Base-by-base conservation (phyloP, 176 grass and related monocot genomes). In the Zizania latifolia region DNA sequence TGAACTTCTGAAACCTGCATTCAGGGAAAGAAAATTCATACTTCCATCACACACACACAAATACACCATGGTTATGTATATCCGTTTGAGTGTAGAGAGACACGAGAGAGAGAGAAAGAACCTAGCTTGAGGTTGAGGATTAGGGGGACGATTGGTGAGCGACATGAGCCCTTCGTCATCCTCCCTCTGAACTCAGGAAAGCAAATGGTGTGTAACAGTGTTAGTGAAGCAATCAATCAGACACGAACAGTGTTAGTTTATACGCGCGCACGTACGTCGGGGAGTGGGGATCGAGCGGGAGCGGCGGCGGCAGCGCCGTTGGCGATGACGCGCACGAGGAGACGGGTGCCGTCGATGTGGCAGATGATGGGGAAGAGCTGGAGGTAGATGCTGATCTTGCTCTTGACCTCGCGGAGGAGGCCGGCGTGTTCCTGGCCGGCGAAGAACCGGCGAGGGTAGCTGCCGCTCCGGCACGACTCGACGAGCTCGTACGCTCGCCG, bases 301-400 rank as follows among this genome's bases (percentile, higher is more conserved):
- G 26, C 17, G 35, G 63, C 33, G 16, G 46, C 36, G 35, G 63
- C 33, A 10, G 46, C 36, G 50, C 27, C 12, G 65, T 69, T n/a
- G 36, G 61, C 33, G 17, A 79, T 69, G 9, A 79, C 64, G 6
- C 51, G 77, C 10, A 79, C 77, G 10, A 79, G 77, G 26, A 79
- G 77, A 7, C 77, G 77, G 17, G 64, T 69, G 65, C 36, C 78
- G 45, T 88, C 67, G 58, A 88, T 69, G 59, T 82, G 58, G 32
- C 79, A 78, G 66, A 83, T 66, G 40, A 88, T 50, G 10, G 79
- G 85, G 46, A 88, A 75, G 33, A 88, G 62, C 66, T 78, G 75
- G 23, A 88, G 71, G 40, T 71, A 88, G 35, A 68, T 39, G 45
- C 44, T 21, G 55, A 87, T 87, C 72, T 37, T 77, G 4, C 51